Conservation (phyloP, 495 filamentous ascomycete species). For the Aspergillus bridgeri region DNA sequence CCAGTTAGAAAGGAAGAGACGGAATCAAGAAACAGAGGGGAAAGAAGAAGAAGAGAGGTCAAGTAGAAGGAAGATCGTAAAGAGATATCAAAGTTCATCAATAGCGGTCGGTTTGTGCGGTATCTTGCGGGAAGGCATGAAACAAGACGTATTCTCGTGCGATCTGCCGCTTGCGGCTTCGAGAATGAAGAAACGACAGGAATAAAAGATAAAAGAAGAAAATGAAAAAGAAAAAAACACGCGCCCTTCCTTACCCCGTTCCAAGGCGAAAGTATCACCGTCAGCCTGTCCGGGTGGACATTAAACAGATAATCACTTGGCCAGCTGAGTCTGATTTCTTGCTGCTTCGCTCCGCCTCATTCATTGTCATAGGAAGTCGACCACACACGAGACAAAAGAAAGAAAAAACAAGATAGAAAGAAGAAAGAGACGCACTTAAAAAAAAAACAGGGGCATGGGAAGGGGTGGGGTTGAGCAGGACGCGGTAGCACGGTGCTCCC, state of each 20-base stretch:
- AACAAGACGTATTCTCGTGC: slow-evolving; percentile 27
- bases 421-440: not conserved
- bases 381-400: not conserved
- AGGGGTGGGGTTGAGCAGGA: slow-evolving; percentile 4
- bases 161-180: slow-evolving; percentile 24
- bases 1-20: slow-evolving; percentile 3
- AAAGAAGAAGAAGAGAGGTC: slow-evolving; percentile 1
- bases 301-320: slow-evolving; percentile 7
- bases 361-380: slow-evolving; percentile 5
- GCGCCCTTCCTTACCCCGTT: slow-evolving; percentile 8
- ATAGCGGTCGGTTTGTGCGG: slow-evolving; percentile 23
- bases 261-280: slow-evolving; percentile 8
- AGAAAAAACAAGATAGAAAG: not conserved
- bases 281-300: slow-evolving; percentile 10
- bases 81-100: slow-evolving; percentile 22
- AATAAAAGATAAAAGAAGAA: slow-evolving; percentile 11
- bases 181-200: slow-evolving; percentile 9
- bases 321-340: not conserved
- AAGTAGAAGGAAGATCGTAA: slow-evolving; percentile 10
- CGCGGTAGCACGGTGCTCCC: slow-evolving; percentile 13
- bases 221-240: not conserved
- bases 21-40: slow-evolving; percentile 2
- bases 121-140: slow-evolving; percentile 30
- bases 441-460: too few species aligned
- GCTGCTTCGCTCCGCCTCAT: not conserved